Evolutionary conservation across 495 filamentous ascomycete species (phyloP), one percentile per base, ranked within the genome.

Genomic region (Penicillium verhagenii): DNA sequence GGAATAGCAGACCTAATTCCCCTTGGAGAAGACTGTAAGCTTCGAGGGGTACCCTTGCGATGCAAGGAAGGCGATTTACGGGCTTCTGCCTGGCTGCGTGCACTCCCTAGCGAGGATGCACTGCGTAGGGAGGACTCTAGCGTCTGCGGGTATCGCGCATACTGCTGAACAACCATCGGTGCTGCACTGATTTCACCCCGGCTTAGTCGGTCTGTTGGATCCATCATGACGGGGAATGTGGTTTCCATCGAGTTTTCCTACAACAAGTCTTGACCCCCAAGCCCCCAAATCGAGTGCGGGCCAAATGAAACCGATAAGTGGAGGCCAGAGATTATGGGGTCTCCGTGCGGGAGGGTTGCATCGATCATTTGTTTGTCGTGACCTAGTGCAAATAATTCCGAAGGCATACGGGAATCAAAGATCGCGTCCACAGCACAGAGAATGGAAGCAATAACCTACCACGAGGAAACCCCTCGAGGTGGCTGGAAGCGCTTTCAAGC

Each of bases 41-140:
- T 75, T 65, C 74, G 67, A 21, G 72, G 74, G n/a, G 73, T 76
- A 44, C 63, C 72, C 62, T 71, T 76, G 47, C 72, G 74, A 58
- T 70, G 70, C 11, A 77, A 44, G 5, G 73, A 63, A 26, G 74
- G 74, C 14, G 75, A 76, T 47, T 65, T 71, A 44, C 72, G 68
- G 33, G 59, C 54, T 31, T 69, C 68, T n/a, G 68, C n/a, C 29
- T 69, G 70, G 38, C 72, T 75, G 51, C 64, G 69, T 54, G 72
- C 66, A 58, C 73, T 78, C 14, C 70, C 75, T 20, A 74, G 52
- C 3, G 75, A 75, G n/a, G 75, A 77, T 35, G 69, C 72, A 59
- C 71, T 77, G 43, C 68, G 73, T 23, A 76, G 50, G 2, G 72
- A 64, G 4, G 71, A 64, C 35, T 78, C 75, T 54, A 76, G 50